Evolutionary conservation across 257 asterid species (phyloP), one percentile per base, ranked within the genome.

Genomic region (Craterostigma plantagineum): DNA sequence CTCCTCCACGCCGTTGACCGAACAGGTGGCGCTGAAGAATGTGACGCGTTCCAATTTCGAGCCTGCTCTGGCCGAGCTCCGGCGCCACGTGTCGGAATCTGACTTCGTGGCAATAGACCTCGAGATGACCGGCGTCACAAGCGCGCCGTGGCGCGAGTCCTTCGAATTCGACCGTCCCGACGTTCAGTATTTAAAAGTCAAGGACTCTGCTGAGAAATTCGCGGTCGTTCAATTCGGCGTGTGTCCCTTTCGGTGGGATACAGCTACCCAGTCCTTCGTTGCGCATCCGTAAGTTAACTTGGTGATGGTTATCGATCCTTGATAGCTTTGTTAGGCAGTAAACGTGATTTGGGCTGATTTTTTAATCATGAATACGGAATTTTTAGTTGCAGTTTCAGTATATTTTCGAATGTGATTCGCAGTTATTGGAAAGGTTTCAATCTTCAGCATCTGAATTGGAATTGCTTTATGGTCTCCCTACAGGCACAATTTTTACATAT

Each of bases 181-280:
- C 56, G 55, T 87, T 11, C 82, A 73, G 60, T 87, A 87, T 54
- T 71, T 82, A 50, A 87, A 87, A 55, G 68, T 87, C 53, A 87
- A 72, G 43, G 95, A 87, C 58, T 87, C 98, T n/a, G 98, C 92
- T 39, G 76, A 76, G 27, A 82, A 79, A 59, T 87, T 87, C 65
- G 93, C 95, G 37, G 95, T 82, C 18, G 83, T 87, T 63, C 98
- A 87, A 71, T 79, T 87, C 44, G 98, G 98, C 40, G 92, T 87
- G 11, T 87, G 98, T 43, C 98, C 95, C 9, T 87, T 87, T 50
- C 78, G 80, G 0, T 87, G 93, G 95, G 93, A 87, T 52, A 14
- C 72, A 14, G 42, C 39, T 8, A 51, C 51, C 16, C 58, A 47
- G 36, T 67, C 85, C 7, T 80, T 87, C 30, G 50, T 87, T 42